Evolutionary conservation across 2,329 filamentous ascomycete genomes (phyloP).

Genomic region (Neobulgaria alba): DNA sequence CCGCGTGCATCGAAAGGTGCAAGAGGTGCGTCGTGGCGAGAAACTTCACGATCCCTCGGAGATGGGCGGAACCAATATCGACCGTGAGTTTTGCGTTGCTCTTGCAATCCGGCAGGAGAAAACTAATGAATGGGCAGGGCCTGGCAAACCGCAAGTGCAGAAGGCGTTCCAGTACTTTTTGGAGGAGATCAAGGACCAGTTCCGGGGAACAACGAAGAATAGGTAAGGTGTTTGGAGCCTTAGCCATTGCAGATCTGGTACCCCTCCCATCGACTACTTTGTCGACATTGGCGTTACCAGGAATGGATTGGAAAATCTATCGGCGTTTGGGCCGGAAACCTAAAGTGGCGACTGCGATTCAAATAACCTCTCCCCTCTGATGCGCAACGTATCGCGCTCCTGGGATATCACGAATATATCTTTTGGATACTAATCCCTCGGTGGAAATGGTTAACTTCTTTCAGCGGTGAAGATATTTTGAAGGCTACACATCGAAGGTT

Average conservation of each 20-base stretch:
- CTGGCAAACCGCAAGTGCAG: constrained; percentile 5
- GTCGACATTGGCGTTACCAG: background rate
- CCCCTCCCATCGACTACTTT: background rate
- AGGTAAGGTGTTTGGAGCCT: constrained; percentile 6
- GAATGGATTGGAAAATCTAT: background rate
- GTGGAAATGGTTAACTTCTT: too few relatives aligned
- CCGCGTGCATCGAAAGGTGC: constrained; percentile 35
- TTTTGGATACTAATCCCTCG: too few relatives aligned
- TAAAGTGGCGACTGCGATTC: background rate
- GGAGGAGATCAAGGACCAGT: constrained; percentile 43
- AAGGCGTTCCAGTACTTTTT: constrained; percentile 41
- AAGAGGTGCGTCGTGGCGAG: constrained; percentile 35
- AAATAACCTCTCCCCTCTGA: background rate
- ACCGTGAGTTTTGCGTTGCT: constrained; percentile 25
- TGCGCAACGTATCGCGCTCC: background rate
- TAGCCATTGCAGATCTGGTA: background rate
- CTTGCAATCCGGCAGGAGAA: background rate
- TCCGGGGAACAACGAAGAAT: constrained; percentile 26
- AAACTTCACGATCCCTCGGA: constrained; percentile 34
- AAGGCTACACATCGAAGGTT: too few relatives aligned
- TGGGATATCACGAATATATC: too few relatives aligned
- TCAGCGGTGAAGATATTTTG: too few relatives aligned
- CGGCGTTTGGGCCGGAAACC: background rate
- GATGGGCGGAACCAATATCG: constrained; percentile 37
- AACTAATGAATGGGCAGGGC: background rate